A percentile compares a stretch with the other conserved stretches of the same genome.
Conservation (phyloP, 345 rosid species). For the Schrenkiella parvula region DNA sequence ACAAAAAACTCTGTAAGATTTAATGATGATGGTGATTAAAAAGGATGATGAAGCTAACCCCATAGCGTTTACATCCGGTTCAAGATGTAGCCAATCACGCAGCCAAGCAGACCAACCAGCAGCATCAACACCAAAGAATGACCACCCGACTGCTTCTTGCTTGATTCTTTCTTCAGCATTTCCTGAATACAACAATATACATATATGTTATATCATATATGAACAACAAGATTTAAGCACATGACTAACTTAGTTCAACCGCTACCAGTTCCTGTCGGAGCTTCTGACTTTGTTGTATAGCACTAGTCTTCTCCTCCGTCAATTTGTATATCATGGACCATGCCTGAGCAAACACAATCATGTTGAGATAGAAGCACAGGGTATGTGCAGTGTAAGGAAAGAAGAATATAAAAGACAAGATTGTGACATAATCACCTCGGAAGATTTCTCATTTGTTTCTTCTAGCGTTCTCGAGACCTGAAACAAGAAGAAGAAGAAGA, state of each 20-base stretch:
- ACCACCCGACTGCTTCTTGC: slow-evolving; percentile 44
- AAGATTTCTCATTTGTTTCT: slow-evolving; percentile 49
- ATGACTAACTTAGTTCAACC: not conserved
- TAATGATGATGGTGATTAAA: not conserved
- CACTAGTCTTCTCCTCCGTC: slow-evolving; percentile 71
- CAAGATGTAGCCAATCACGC: slow-evolving; percentile 52
- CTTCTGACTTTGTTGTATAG: slow-evolving; percentile 55
- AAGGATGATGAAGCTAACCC: slow-evolving; percentile 17
- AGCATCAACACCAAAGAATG: slow-evolving; percentile 43
- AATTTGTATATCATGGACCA: slow-evolving; percentile 70
- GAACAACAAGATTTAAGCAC: not conserved
- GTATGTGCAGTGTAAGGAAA: not conserved
- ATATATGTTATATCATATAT: not conserved
- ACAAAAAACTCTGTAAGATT: not conserved
- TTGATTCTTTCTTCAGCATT: slow-evolving; percentile 46
- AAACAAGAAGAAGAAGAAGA: slow-evolving; percentile 1
- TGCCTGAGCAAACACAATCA: slow-evolving; percentile 38
- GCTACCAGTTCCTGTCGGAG: slow-evolving; percentile 73
- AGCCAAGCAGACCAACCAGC: slow-evolving; percentile 57
- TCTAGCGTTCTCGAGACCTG: slow-evolving; percentile 64
- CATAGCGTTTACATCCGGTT: slow-evolving; percentile 30
- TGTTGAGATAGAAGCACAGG: not conserved
- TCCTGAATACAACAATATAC: slow-evolving; percentile 43
- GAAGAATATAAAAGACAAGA: not conserved
- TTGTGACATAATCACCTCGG: slow-evolving; percentile 40